phyloP scores from a whole-genome alignment of 768 basidiomycete species.

The Imleria badia region DNA sequence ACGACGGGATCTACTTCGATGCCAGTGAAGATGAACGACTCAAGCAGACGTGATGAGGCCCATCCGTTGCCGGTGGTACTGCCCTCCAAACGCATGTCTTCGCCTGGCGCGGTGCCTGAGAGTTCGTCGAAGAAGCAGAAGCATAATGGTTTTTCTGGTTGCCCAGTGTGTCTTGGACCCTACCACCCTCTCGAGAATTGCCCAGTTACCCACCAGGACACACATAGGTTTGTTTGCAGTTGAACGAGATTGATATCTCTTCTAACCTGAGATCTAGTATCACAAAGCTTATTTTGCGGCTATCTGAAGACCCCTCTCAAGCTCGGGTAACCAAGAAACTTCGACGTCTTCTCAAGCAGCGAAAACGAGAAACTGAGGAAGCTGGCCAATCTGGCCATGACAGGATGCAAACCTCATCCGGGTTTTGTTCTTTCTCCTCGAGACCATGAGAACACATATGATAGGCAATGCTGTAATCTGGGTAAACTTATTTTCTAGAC shows the following conservation, averaged over 20 bases:
- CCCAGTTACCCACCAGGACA: constrained; percentile 51
- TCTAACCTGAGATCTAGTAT: constrained; percentile 36
- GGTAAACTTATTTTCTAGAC: constrained; percentile 7
- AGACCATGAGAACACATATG: neutral
- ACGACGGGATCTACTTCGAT: constrained; percentile 21
- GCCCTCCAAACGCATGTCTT: constrained; percentile 39
- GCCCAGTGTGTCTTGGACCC: constrained; percentile 48
- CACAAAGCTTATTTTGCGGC: constrained; percentile 41
- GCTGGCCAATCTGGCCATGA: neutral
- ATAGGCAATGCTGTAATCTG: constrained; percentile 17
- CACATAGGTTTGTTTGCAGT: constrained; percentile 46
- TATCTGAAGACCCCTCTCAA: constrained; percentile 42
- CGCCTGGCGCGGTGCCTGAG: constrained; percentile 29
- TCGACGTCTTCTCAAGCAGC: constrained; percentile 37
- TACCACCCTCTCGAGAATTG: constrained; percentile 55
- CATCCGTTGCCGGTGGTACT: constrained; percentile 2
- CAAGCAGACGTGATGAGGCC: neutral
- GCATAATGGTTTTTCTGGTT: constrained; percentile 27
- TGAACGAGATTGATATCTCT: neutral
- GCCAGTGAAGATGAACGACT: constrained; percentile 11
- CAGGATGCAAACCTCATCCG: constrained; percentile 1
- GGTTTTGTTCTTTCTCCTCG: too few species aligned
- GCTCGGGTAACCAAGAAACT: constrained; percentile 37
- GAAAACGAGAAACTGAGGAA: constrained; percentile 24
- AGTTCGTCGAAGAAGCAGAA: constrained; percentile 40